phyloP scores from a whole-genome alignment of 225 moss, liverwort and hornwort genomes.

The Bryum argenteum region DNA sequence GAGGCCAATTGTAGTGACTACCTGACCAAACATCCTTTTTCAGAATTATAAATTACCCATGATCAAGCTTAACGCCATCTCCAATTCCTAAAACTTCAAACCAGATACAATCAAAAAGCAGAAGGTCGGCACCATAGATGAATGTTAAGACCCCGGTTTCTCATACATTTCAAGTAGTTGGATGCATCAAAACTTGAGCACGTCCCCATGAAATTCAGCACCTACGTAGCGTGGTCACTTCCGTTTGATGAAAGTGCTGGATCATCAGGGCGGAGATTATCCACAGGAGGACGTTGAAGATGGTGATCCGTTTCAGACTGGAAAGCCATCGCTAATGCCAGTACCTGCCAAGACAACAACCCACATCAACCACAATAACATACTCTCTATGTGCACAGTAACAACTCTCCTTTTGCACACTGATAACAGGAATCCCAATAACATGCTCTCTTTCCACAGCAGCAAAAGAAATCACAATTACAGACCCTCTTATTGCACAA shows the following conservation, averaged over 20 bases:
- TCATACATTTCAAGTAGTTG: background rate
- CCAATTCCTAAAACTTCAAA: no score
- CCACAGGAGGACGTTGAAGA: conserved; percentile 48
- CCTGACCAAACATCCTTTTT: no score
- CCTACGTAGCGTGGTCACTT: background rate
- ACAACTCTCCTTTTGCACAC: no score
- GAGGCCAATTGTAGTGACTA: no score
- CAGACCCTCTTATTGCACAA: background rate
- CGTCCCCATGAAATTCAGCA: background rate
- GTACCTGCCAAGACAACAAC: conserved; percentile 30
- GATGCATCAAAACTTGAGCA: background rate
- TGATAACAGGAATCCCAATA: no score
- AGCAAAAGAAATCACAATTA: no score
- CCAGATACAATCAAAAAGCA: no score
- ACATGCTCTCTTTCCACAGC: no score
- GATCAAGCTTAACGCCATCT: no score
- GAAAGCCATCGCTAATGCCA: conserved; percentile 56
- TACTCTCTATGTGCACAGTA: no score
- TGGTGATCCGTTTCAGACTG: conserved; percentile 42
- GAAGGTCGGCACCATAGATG: background rate
- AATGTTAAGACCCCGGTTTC: background rate
- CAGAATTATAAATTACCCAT: no score
- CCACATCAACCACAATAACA: no score
- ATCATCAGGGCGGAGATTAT: conserved; percentile 24
- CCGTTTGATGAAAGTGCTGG: conserved; percentile 11